Conservation (phyloP, 768 basidiomycete genomes). For the Pulveroboletus sp. region DNA sequence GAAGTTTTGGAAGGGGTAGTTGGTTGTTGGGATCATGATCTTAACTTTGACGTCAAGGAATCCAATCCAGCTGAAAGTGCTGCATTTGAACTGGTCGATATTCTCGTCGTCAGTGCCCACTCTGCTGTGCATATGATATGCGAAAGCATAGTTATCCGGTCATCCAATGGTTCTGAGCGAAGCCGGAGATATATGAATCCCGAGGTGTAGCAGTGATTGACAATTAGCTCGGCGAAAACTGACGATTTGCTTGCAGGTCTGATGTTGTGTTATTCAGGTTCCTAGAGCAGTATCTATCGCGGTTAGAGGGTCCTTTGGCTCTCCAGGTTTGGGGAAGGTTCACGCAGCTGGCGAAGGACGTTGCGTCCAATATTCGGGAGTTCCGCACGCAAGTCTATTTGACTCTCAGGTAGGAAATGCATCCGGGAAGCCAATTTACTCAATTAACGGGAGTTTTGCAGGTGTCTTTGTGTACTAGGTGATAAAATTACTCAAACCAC, state of each 20-base stretch:
- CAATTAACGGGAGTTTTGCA: constrained; percentile 27
- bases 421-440: constrained; percentile 1
- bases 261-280: constrained; percentile 77
- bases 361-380: constrained; percentile 58
- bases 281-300: constrained; percentile 77
- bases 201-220: constrained; percentile 50
- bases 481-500: constrained; percentile 86
- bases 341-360: constrained; percentile 72
- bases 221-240: neutral
- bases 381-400: constrained; percentile 71
- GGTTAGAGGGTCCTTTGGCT: constrained; percentile 86
- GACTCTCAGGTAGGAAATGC: constrained; percentile 56
- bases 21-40: constrained; percentile 72
- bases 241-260: constrained; percentile 43
- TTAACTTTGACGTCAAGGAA: constrained; percentile 41
- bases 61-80: constrained; percentile 40
- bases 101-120: constrained; percentile 79
- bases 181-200: constrained; percentile 58
- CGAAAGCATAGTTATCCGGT: constrained; percentile 68
- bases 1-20: constrained; percentile 84
- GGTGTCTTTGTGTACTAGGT: constrained; percentile 72
- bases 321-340: constrained; percentile 88
- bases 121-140: constrained; percentile 85
- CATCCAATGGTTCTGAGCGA: constrained; percentile 52
- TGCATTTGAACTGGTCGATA: constrained; percentile 79